Base-by-base conservation (phyloP, 371 early-diverging fungal genomes). In the Haplosporangium sp. region DNA sequence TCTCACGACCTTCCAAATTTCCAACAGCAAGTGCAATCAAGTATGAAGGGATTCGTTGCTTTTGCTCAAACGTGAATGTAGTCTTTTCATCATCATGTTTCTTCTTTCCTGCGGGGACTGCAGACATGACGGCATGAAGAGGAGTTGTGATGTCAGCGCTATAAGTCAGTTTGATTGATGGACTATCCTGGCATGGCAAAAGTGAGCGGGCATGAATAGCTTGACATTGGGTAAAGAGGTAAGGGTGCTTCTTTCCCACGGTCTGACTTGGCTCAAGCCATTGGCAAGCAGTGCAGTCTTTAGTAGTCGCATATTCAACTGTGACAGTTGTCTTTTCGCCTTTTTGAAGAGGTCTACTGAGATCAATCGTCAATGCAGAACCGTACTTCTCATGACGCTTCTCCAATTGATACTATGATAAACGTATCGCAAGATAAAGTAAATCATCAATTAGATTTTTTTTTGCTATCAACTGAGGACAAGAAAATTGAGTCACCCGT, bases 181-280 rank as follows among this genome's bases (percentile, higher is more conserved):
- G 99, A 13, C 97, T 92, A 84, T 99, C 99, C 88, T 95, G 95
- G 83, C 96, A 93, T 39, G 99, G 98, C 11, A 93, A 70, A 72
- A 99, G 87, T 39, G 94, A 92, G 65, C 99, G 93, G 15, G 97
- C 97, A 66, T 98, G 97, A 82, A 99, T 98, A 56, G 92, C 93
- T 85, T 99, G 96, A 84, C 98, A 97, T 84, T 98, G 98, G 20
- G 97, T 96, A 85, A 97, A 98, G 72, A 98, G 85, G 71, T 97
- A 99, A 34, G 98, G 98, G 65, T 95, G 88, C 71, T 91, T 89
- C 84, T 96, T 96, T 61, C 98, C 98, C n/a, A 93, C 91, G 15
- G 99, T 99, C 86, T 98, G 99, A 69, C 90, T 91, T 5, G 97
- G 96, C 50, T 92, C 91, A 76, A 98, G 87, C 85, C 94, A 98